phyloP scores from a whole-genome alignment of 192 early-diverging fungal species.

The Coemansia javaensis region DNA sequence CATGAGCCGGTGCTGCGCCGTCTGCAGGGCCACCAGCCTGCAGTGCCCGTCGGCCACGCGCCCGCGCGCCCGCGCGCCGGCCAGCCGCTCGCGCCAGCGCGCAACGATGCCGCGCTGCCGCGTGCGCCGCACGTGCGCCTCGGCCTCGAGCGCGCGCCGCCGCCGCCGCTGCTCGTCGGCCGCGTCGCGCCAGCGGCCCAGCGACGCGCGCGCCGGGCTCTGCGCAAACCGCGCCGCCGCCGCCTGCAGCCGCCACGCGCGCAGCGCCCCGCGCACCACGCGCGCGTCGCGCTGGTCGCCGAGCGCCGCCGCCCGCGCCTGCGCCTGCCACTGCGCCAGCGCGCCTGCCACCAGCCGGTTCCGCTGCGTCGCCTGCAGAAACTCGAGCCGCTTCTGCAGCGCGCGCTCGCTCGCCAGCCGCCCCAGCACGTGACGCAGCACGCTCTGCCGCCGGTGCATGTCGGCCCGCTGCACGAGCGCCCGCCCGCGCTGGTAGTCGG shows the following conservation, averaged over 20 bases:
- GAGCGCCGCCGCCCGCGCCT: neutral
- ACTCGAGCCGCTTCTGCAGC: constrained; percentile 2
- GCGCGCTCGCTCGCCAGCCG: neutral
- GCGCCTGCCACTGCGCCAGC: constrained; percentile 1
- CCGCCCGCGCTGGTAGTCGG: constrained; percentile 4
- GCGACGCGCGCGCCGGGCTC: neutral
- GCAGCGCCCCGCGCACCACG: neutral
- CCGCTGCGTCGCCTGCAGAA: neutral
- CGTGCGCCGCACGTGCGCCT: neutral
- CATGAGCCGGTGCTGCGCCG: neutral
- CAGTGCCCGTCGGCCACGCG: constrained; percentile 10
- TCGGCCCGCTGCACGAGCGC: constrained; percentile 8
- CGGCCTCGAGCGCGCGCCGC: constrained; percentile 3
- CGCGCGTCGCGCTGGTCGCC: neutral
- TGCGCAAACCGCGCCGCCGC: neutral
- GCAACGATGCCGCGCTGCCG: neutral
- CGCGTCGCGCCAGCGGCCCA: constrained; percentile 9
- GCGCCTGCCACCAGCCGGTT: neutral
- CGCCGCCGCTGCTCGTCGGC: constrained; percentile 1
- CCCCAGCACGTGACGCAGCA: neutral
- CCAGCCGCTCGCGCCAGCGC: constrained; percentile 1
- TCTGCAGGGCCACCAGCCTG: neutral
- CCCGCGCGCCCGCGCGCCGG: neutral
- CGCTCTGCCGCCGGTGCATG: constrained; percentile 11
- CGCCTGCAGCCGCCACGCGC: constrained; percentile 4